Evolutionary conservation across 1,139 yeast species (phyloP).

Genomic region (Candida pseudoviswanathii): DNA sequence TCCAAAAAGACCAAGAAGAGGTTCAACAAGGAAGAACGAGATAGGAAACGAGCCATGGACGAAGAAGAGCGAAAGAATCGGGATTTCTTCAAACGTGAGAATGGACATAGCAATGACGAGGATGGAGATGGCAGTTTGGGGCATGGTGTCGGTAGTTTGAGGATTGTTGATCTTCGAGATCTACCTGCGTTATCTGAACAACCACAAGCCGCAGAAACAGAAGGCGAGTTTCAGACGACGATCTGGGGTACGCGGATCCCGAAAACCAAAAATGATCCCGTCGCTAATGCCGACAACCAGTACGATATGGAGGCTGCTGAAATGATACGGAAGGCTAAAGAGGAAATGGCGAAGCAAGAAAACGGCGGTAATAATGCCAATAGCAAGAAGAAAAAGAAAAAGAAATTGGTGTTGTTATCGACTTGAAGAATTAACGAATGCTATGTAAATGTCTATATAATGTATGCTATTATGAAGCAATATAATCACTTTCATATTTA

Average conservation of each 20-base stretch:
- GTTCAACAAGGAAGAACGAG: slow-evolving; percentile 65
- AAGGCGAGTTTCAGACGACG: slow-evolving; percentile 37
- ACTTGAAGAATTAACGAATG: slow-evolving; percentile 12
- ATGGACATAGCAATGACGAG: slow-evolving; percentile 30
- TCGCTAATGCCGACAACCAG: slow-evolving; percentile 26
- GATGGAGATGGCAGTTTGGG: slow-evolving; percentile 19
- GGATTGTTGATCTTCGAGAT: slow-evolving; percentile 31
- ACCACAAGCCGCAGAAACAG: slow-evolving; percentile 14
- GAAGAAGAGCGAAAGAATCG: slow-evolving; percentile 61
- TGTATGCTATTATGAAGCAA: neutral
- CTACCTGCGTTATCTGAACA: slow-evolving; percentile 12
- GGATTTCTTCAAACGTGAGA: slow-evolving; percentile 61
- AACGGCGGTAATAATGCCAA: slow-evolving; percentile 26
- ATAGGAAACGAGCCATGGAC: slow-evolving; percentile 58
- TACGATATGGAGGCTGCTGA: slow-evolving; percentile 52
- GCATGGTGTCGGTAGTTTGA: slow-evolving; percentile 30
- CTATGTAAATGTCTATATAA: slow-evolving; percentile 5
- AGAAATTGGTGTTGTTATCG: slow-evolving; percentile 30
- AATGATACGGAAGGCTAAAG: slow-evolving; percentile 50
- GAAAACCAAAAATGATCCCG: slow-evolving; percentile 29
- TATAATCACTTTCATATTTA: slow-evolving; percentile 20
- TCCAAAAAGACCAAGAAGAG: slow-evolving; percentile 55
- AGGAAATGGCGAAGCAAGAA: slow-evolving; percentile 42
- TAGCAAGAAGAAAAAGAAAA: slow-evolving; percentile 44
- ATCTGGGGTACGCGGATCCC: slow-evolving; percentile 66